Percentiles rank a stretch among this genome's conserved stretches.
Evolutionary conservation across 2,329 filamentous ascomycete species (phyloP).

Genomic region (Xylariaceae sp.): DNA sequence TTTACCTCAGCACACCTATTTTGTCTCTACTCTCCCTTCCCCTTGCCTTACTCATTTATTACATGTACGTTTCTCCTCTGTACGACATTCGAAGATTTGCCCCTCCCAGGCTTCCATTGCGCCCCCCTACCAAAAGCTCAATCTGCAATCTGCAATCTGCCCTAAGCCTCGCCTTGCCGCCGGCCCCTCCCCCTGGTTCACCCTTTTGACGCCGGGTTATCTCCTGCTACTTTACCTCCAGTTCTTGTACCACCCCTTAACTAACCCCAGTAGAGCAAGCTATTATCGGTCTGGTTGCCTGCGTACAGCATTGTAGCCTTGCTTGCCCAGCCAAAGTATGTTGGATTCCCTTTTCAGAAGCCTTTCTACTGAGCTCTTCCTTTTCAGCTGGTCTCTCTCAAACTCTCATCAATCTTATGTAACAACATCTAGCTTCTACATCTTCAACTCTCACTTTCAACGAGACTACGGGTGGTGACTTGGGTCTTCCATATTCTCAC

Average conservation of each 20-base stretch:
- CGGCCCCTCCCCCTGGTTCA: slow-evolving; percentile 7
- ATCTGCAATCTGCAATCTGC: too few species aligned
- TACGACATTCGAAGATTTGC: slow-evolving; percentile 3
- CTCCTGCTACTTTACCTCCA: slow-evolving; percentile 13
- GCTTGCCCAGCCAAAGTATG: slow-evolving; percentile 13
- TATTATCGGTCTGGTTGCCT: slow-evolving; percentile 28
- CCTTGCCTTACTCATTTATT: not conserved
- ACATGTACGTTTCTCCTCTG: not conserved
- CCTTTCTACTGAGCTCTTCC: not conserved
- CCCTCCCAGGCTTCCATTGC: not conserved
- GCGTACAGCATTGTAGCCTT: slow-evolving; percentile 22
- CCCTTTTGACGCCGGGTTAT: slow-evolving; percentile 14
- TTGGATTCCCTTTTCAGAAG: not conserved
- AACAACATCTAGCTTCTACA: not conserved
- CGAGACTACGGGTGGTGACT: not conserved
- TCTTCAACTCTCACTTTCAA: not conserved
- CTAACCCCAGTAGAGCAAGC: slow-evolving; percentile 36
- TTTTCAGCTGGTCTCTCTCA: slow-evolving; percentile 6
- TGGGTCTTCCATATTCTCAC: not conserved
- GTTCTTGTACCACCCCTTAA: slow-evolving; percentile 20
- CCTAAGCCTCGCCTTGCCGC: slow-evolving; percentile 18
- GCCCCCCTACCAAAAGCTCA: slow-evolving; percentile 1
- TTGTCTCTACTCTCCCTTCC: too few species aligned
- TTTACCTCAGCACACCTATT: too few species aligned
- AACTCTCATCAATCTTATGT: not conserved